Evolutionary conservation across 768 basidiomycete species (phyloP).

Genomic region (Russula abietina): DNA sequence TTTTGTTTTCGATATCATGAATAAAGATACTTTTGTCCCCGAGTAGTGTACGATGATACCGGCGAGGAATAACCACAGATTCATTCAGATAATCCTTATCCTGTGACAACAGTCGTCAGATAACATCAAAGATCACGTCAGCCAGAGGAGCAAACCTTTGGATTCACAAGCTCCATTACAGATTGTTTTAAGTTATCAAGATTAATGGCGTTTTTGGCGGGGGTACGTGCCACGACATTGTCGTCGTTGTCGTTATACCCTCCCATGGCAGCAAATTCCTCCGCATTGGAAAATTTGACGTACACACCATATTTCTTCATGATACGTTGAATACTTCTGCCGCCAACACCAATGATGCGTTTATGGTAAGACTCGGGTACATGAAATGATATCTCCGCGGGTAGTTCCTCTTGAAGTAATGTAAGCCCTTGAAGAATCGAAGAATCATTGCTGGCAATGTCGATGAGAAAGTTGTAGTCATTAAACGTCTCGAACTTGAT

Average conservation of each 20-base stretch:
- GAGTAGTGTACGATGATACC: constrained; percentile 90
- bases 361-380: constrained; percentile 98
- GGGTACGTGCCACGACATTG: constrained; percentile 97
- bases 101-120: constrained; percentile 36
- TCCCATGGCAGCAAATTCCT: constrained; percentile 91
- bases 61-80: constrained; percentile 86
- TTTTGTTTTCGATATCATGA: constrained; percentile 94
- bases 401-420: constrained; percentile 93
- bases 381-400: constrained; percentile 97
- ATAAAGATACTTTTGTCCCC: constrained; percentile 98
- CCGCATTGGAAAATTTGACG: constrained; percentile 97
- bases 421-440: constrained; percentile 83
- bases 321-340: constrained; percentile 95
- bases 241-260: constrained; percentile 97
- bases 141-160: constrained; percentile 56
- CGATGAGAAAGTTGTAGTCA: constrained; percentile 91
- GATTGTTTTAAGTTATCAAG: constrained; percentile 91
- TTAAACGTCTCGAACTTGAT: constrained; percentile 99
- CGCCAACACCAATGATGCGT: constrained; percentile 97
- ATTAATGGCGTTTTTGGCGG: constrained; percentile 94
- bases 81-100: constrained; percentile 97
- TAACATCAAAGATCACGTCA: constrained; percentile 3
- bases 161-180: constrained; percentile 96
- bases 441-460: constrained; percentile 79
- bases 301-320: constrained; percentile 99